These are phyloP conservation scores for Colletotrichum sp. DNA, from an alignment of 2,329 filamentous ascomycete genomes.

Conservation along the genomic window DNA sequence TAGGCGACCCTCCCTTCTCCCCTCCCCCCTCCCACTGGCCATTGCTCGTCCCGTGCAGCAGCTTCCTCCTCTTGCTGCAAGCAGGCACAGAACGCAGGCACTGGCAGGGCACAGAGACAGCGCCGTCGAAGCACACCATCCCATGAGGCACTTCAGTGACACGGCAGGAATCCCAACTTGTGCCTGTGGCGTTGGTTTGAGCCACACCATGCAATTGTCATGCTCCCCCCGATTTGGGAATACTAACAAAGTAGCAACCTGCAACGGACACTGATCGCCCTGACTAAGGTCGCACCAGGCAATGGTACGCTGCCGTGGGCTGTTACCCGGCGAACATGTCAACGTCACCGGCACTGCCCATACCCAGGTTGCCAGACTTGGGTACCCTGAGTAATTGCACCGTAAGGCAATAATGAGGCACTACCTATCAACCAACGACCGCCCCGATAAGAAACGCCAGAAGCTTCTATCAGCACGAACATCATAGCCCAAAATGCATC, in stretches of 20 bases:
- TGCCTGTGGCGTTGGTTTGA: conserved; percentile 8
- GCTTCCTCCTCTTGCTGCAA: background rate
- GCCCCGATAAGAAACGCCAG: background rate
- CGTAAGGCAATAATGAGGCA: background rate
- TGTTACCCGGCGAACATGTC: background rate
- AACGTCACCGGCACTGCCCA: background rate
- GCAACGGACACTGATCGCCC: background rate
- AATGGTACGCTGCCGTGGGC: background rate
- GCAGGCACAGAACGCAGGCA: background rate
- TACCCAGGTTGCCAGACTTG: background rate
- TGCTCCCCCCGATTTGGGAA: background rate
- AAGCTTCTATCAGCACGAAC: background rate
- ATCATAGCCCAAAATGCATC: background rate
- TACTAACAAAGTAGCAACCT: background rate
- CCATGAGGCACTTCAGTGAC: background rate
- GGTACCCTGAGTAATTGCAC: background rate
- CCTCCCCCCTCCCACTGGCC: background rate
- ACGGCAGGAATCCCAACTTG: background rate
- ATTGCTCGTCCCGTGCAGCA: background rate
- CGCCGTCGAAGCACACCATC: background rate
- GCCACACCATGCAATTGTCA: background rate
- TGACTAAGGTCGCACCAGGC: background rate
- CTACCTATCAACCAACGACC: background rate
- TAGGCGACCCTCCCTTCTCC: background rate
- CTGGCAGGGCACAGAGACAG: background rate